Percentiles rank a stretch among this genome's conserved stretches.
phyloP scores from a whole-genome alignment of 306 rosid species.

The Sicyos baderoa region DNA sequence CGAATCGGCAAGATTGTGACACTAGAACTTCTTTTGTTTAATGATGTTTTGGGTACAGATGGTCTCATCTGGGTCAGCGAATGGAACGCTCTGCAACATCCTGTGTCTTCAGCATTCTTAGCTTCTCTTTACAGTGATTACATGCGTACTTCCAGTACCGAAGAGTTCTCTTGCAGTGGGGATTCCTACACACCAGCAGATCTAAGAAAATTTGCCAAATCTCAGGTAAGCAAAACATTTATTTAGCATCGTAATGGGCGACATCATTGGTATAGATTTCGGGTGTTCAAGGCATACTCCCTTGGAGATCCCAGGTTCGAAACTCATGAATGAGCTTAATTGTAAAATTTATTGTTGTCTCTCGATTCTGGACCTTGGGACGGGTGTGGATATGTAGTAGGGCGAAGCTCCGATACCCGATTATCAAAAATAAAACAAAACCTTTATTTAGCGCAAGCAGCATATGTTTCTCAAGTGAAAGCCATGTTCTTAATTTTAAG shows the following conservation, averaged over 20 bases:
- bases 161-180: constrained; percentile 49
- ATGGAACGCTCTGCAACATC: constrained; percentile 92
- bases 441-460: neutral
- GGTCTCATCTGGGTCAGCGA: constrained; percentile 82
- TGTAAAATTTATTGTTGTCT: too few relatives aligned
- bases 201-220: constrained; percentile 61
- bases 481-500: neutral
- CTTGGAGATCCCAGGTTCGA: too few relatives aligned
- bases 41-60: constrained; percentile 31
- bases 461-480: neutral
- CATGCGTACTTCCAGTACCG: constrained; percentile 69
- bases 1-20: neutral
- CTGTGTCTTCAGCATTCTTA: constrained; percentile 90
- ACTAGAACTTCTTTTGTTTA: constrained; percentile 5
- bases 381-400: too few relatives aligned
- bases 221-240: constrained; percentile 52
- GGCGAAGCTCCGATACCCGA: too few relatives aligned
- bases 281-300: too few relatives aligned
- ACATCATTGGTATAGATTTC: too few relatives aligned
- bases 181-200: constrained; percentile 52
- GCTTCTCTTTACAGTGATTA: constrained; percentile 84
- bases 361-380: too few relatives aligned
- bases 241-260: neutral
- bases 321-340: too few relatives aligned
- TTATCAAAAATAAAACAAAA: too few relatives aligned